Evolutionary conservation across 192 early-diverging fungal genomes (phyloP).

Genomic region (Linnemannia elongata): DNA sequence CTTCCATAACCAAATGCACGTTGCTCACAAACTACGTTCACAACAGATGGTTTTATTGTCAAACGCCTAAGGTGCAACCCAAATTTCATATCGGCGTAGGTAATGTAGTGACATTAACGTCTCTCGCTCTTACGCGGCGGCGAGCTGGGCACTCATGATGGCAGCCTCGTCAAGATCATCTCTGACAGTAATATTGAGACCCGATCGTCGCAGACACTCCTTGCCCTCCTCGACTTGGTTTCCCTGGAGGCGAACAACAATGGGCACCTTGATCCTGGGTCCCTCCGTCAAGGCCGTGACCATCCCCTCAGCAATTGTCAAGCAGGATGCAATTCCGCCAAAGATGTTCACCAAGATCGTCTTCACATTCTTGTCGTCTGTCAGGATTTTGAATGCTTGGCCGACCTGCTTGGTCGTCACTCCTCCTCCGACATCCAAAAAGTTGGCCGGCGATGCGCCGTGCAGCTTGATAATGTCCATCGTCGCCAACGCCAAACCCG

Average conservation of each 20-base stretch:
- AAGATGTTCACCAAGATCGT: slow-evolving; percentile 53
- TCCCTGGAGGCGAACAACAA: slow-evolving; percentile 46
- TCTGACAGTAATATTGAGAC: slow-evolving; percentile 34
- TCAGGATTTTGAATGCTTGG: slow-evolving; percentile 52
- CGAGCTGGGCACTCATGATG: slow-evolving; percentile 33
- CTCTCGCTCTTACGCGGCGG: slow-evolving; percentile 4
- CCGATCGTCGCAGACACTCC: slow-evolving; percentile 28
- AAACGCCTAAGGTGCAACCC: neutral
- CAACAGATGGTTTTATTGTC: neutral
- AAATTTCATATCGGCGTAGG: too few species aligned
- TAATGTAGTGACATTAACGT: neutral
- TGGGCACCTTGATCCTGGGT: slow-evolving; percentile 36
- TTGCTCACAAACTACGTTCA: neutral
- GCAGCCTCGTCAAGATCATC: slow-evolving; percentile 52
- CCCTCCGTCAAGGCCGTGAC: slow-evolving; percentile 33
- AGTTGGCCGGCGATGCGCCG: slow-evolving; percentile 43
- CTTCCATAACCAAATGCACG: neutral
- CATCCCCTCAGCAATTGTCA: slow-evolving; percentile 51
- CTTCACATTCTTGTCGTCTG: slow-evolving; percentile 54
- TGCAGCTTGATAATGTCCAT: slow-evolving; percentile 57
- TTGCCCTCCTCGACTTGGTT: slow-evolving; percentile 50
- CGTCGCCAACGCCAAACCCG: slow-evolving; percentile 43
- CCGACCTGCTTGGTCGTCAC: slow-evolving; percentile 43
- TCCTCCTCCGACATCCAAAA: slow-evolving; percentile 51
- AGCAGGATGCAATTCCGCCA: slow-evolving; percentile 50